Base-by-base conservation (phyloP, 176 grass and related monocot species). In the Tillandsia leiboldiana region DNA sequence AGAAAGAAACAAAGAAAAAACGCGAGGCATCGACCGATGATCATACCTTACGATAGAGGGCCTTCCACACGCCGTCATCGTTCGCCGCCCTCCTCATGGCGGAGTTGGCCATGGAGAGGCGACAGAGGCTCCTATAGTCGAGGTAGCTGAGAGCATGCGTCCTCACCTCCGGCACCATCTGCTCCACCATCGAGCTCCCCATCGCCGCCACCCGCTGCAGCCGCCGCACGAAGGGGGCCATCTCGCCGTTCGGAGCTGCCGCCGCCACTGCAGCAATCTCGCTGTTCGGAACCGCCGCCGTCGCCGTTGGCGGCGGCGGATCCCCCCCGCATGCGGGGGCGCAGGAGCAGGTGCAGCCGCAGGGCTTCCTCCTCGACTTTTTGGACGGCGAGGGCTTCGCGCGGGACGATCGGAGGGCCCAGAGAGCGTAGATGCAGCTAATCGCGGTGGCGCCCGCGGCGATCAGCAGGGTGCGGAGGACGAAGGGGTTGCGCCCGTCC, bases 31-130 rank as follows among this genome's bases (percentile, higher is more conserved):
- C 4, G 11, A 20, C 33, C 4, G 33, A 42, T 7, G 33, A 89
- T 86, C 1, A 62, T 69, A 77, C 75, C 90, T 99, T 99, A 26
- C 86, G 89, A 75, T 90, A 99, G 68, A 94, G 90, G 10, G 80
- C 82, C 77, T 99, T 99, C 95, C 90, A 99, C 15, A 84, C 87
- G 53, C 90, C 90, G 49, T 99, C 95, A 24, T 99, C 95, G 52
- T 99, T 94, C 53, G 95, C 95, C 24, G 90, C 95, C 18, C 84
- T 83, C 66, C 95, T 91, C 95, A 99, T 99, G 63, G 90, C 87
- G 9, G 90, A 88, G 73, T 99, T 99, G 33, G 95, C 90, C 95
- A 99, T 99, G 11, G 95, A 99, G 80, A 99, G 85, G 70, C 85
- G 84, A 72, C 90, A 99, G 49, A 99, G 87, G 73, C 95, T 99